A percentile compares a stretch with the other conserved stretches of the same genome.
These are phyloP conservation scores for Arthrobotrys iridis DNA, from an alignment of 2,329 filamentous ascomycete genomes.

Conservation along the genomic window DNA sequence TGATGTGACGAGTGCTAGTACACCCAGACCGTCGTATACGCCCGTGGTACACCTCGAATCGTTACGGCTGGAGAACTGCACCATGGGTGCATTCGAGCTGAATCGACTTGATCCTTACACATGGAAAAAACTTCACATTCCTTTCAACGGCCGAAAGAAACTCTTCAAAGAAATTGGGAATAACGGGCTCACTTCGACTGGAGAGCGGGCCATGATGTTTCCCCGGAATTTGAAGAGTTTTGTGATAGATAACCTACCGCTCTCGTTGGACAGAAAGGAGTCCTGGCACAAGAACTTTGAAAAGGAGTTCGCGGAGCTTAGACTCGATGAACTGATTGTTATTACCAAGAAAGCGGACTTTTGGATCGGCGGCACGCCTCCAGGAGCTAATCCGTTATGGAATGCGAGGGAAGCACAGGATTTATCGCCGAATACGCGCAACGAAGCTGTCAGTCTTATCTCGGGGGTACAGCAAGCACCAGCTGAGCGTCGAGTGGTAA, in stretches of 20 bases:
- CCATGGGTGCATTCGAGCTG: conserved; percentile 32
- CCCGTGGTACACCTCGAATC: conserved; percentile 28
- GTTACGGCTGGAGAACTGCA: conserved; percentile 37
- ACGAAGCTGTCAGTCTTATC: conserved; percentile 40
- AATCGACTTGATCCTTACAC: conserved; percentile 30
- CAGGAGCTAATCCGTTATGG: background rate
- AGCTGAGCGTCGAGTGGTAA: background rate
- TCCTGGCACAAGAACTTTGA: conserved; percentile 49
- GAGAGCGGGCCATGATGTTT: conserved; percentile 15
- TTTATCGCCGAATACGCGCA: conserved; percentile 38
- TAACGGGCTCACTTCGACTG: background rate
- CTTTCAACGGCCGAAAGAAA: conserved; percentile 49
- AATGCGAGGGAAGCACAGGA: conserved; percentile 27
- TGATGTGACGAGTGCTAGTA: background rate
- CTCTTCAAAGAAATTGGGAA: conserved; percentile 26
- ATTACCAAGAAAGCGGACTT: conserved; percentile 39
- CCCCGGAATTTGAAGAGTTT: conserved; percentile 47
- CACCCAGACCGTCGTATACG: background rate
- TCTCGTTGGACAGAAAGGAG: conserved; percentile 35
- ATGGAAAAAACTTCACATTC: conserved; percentile 26
- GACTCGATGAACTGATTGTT: conserved; percentile 42
- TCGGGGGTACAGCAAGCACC: background rate
- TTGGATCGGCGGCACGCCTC: conserved; percentile 23
- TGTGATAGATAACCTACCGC: conserved; percentile 40
- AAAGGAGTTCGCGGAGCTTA: conserved; percentile 18